These are phyloP conservation scores for Aureobasidium sp. DNA, from an alignment of 2,329 filamentous ascomycete species.

Conservation along the genomic window DNA sequence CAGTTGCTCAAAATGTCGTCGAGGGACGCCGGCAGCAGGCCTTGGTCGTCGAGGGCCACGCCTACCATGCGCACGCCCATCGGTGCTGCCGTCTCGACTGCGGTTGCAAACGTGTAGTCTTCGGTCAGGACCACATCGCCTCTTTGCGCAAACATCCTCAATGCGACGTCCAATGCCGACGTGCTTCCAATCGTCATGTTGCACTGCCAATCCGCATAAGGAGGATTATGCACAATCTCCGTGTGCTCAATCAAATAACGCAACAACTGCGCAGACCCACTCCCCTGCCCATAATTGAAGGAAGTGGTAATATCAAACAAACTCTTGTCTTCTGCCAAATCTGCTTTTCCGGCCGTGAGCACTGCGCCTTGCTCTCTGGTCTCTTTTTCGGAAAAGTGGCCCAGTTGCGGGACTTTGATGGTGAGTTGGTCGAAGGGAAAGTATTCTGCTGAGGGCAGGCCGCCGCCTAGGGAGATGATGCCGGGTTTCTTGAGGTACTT, in stretches of 20 bases:
- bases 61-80: conserved; percentile 56
- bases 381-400: conserved; percentile 64
- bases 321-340: conserved; percentile 59
- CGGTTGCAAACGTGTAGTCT: conserved; percentile 82
- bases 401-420: conserved; percentile 63
- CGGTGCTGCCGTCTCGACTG: conserved; percentile 58
- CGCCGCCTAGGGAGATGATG: conserved; percentile 86
- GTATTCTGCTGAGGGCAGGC: conserved; percentile 79
- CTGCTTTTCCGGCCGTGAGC: conserved; percentile 73
- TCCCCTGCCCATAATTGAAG: conserved; percentile 88
- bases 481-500: conserved; percentile 71
- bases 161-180: conserved; percentile 71
- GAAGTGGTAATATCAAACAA: conserved; percentile 73
- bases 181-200: conserved; percentile 81
- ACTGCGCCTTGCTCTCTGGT: conserved; percentile 54
- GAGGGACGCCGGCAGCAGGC: conserved; percentile 55
- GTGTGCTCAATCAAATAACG: conserved; percentile 93
- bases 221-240: conserved; percentile 78
- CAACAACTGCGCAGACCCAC: conserved; percentile 77
- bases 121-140: conserved; percentile 78
- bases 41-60: conserved; percentile 60
- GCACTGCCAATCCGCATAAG: conserved; percentile 85
- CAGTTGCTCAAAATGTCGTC: conserved; percentile 59
- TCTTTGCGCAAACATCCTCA: conserved; percentile 72
- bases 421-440: conserved; percentile 82